Base-by-base conservation (phyloP, 2,329 filamentous ascomycete species). In the Hypoxylon sp. region DNA sequence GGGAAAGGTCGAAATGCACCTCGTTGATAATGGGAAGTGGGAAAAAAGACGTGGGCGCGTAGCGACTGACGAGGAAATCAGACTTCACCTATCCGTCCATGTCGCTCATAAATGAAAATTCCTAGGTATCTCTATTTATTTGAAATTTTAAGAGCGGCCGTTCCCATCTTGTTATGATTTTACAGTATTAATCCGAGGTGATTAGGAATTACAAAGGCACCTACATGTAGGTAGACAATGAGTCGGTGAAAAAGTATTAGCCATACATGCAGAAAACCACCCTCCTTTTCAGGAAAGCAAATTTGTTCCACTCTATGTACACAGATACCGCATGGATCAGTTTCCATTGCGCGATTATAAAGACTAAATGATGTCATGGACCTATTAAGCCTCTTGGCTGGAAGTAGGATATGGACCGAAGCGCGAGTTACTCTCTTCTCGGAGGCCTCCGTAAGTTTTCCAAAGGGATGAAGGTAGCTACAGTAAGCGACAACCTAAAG, bases 401-500 rank as follows among this genome's bases (percentile, higher is more conserved):
- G 17, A 26, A 48, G n/a, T 42, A 6, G 22, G 33, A 48, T 54
- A 33, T 62, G 14, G 52, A 11, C 39, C 39, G 39, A 44, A 3
- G 17, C 8, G 39, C 9, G n/a, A 44, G 13, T 44, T 44, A 22
- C 19, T 44, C 37, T 42, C 37, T 42, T 19, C 39, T 42, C 39
- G 39, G 39, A 13, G 31, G 17, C 39, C 26, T 48, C 50, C 47
- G 47, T 11, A 52, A 60, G 58, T 37, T 57, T 57, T 62, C 53
- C 48, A 6, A 47, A 47, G 60, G 37, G 33, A 35, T 51, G 39
- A 33, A 51, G 10, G 42, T 46, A 58, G 39, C 51, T 53, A 64
- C 66, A 71, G 68, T 71, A 71, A 71, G 68, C 65, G 39, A 47
- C 13, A 42, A 42, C 33, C 29, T 39, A 47, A 26, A 35, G 46